Evolutionary conservation across 1,139 yeast genomes (phyloP), one percentile per base, ranked within the genome.

Genomic region (Hansenula anomala): DNA sequence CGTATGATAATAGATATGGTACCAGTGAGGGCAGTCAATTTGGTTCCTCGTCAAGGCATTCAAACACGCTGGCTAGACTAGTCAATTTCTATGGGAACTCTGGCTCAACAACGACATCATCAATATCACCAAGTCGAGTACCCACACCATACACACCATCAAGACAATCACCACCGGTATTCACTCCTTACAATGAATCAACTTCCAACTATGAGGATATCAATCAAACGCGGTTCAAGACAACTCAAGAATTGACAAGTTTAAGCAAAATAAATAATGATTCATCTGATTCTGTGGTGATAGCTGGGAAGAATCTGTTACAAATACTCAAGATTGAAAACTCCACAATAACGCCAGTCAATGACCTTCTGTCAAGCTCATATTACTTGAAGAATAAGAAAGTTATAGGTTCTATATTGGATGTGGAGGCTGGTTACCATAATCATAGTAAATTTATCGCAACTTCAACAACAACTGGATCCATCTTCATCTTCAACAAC

Each of bases 221-320:
- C n/a, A 38, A 28, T 11, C 17, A 38, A 42, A 12, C 26, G 13
- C 22, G 19, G 15, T 52, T 42, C 38, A 54, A 42, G 29, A 36
- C 48, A 3, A 35, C 42, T 1, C 48, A 44, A 15, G 58, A 54
- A 30, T 32, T 54, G 23, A 44, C 45, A 2, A 46, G 54, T 9
- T 41, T 54, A 28, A 36, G 46, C n/a, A 41, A 42, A 19, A 18
- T 54, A 23, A 46, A 52, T 34, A 60, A 60, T 43, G 67, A 59
- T 36, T 59, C 66, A 13, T 60, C 58, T 18, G 67, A 72, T 44
- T 66, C 72, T 43, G 72, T 76, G 16, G 75, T 76, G 0, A 59
- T 78, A 10, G 84, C 84, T 2, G 84, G 86, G 1, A 73, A 78
- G 46, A 78, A 78, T 49, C 66, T 71, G 44, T 60, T 80, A 36